Evolutionary conservation across 1,284 basidiomycete genomes (phyloP).

Genomic region (Ustilago nuda): DNA sequence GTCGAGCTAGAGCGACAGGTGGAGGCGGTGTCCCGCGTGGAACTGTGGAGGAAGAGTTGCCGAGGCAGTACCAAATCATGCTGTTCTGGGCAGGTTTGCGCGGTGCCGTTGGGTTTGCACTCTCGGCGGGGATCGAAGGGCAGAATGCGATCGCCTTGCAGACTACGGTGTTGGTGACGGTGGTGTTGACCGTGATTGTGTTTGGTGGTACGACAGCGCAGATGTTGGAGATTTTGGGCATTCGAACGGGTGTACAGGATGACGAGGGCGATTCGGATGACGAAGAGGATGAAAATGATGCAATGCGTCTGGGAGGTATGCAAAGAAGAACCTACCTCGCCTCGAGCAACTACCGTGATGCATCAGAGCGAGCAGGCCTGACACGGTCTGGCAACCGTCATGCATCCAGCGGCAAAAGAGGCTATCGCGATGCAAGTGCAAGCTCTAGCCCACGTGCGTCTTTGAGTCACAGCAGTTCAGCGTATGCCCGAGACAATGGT

Average conservation of each 20-base stretch:
- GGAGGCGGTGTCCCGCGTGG: slow-evolving; percentile 46
- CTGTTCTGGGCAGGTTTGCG: slow-evolving; percentile 97
- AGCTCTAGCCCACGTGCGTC: slow-evolving; percentile 34
- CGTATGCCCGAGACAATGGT: slow-evolving; percentile 16
- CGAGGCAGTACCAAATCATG: slow-evolving; percentile 71
- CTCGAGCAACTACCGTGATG: slow-evolving; percentile 29
- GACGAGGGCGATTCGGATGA: slow-evolving; percentile 78
- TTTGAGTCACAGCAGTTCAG: slow-evolving; percentile 28
- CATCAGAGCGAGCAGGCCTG: slow-evolving; percentile 39
- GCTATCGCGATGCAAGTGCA: slow-evolving; percentile 40
- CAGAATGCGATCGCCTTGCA: slow-evolving; percentile 89
- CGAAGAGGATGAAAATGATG: slow-evolving; percentile 50
- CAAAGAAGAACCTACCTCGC: slow-evolving; percentile 34
- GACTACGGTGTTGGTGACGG: slow-evolving; percentile 93
- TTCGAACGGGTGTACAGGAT: slow-evolving; percentile 83
- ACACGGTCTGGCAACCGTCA: slow-evolving; percentile 27
- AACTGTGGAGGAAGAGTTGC: slow-evolving; percentile 54
- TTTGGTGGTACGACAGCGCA: slow-evolving; percentile 96
- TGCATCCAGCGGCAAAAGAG: slow-evolving; percentile 27
- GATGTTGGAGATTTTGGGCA: slow-evolving; percentile 98
- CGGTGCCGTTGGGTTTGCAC: slow-evolving; percentile 95
- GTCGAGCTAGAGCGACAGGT: slow-evolving; percentile 39
- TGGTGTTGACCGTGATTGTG: slow-evolving; percentile 92
- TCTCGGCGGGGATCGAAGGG: slow-evolving; percentile 94
- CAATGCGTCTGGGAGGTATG: slow-evolving; percentile 39